A percentile compares a stretch with the other conserved stretches of the same genome.
Conservation (phyloP, 23 red algal genomes). For the Gracilaria gracilis region DNA sequence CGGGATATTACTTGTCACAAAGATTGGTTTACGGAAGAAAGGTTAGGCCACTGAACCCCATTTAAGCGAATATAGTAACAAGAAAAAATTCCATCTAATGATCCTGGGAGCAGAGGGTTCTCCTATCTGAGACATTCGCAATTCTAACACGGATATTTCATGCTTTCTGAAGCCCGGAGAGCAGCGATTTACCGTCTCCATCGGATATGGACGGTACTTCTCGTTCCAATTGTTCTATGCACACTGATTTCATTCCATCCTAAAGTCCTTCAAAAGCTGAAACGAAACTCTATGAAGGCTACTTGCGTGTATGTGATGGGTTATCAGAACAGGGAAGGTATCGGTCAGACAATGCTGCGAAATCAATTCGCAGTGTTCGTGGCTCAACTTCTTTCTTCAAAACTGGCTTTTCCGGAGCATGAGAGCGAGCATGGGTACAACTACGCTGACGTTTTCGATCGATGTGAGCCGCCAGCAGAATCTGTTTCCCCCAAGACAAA, state of each 20-base stretch:
- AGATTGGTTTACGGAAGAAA: too few species aligned
- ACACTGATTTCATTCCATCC: not conserved
- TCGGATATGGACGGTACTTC: not conserved
- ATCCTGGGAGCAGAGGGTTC: too few species aligned
- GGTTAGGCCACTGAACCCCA: too few species aligned
- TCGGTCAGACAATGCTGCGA: conserved; percentile 1
- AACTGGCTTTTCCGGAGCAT: not conserved
- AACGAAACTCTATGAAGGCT: not conserved
- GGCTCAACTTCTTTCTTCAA: not conserved
- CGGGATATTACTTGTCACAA: too few species aligned
- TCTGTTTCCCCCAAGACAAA: too few species aligned
- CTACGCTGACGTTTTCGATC: conserved; percentile 1
- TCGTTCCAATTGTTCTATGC: not conserved
- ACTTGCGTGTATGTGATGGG: conserved; percentile 1
- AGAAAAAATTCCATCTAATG: too few species aligned
- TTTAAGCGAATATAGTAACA: too few species aligned
- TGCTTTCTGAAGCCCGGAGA: too few species aligned
- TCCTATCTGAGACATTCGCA: too few species aligned
- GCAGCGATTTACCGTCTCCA: too few species aligned
- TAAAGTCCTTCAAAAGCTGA: not conserved
- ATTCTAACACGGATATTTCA: too few species aligned
- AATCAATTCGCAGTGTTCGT: conserved; percentile 35
- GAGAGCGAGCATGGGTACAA: conserved; percentile 5
- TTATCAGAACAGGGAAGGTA: conserved; percentile 20
- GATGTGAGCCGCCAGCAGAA: not conserved